Evolutionary conservation across 495 filamentous ascomycete genomes (phyloP).

Genomic region (Xylona heveae): DNA sequence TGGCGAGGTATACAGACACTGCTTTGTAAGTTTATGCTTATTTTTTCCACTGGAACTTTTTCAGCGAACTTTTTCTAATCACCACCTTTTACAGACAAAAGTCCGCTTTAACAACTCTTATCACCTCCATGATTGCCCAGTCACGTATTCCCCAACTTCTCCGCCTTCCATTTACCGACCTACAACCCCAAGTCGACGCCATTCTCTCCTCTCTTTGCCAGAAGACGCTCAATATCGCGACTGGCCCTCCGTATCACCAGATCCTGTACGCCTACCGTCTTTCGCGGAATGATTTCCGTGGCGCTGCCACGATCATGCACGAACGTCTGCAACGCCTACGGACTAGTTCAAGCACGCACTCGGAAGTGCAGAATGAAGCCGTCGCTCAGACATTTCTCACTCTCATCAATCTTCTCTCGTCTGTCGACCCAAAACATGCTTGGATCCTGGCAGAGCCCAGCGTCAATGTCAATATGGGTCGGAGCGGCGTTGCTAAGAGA

Average conservation of each 20-base stretch:
- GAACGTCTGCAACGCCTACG: constrained; percentile 43
- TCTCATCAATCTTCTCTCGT: constrained; percentile 72
- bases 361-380: constrained; percentile 30
- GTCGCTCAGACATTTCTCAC: constrained; percentile 46
- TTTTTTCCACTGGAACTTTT: constrained; percentile 1
- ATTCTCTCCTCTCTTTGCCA: constrained; percentile 43
- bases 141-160: constrained; percentile 39
- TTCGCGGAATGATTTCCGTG: constrained; percentile 63
- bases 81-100: constrained; percentile 21
- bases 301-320: constrained; percentile 58
- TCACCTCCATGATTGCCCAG: constrained; percentile 47
- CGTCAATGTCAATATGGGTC: constrained; percentile 19
- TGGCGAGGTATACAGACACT: constrained; percentile 46
- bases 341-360: constrained; percentile 24
- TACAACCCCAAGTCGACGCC: constrained; percentile 58
- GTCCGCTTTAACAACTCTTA: constrained; percentile 38
- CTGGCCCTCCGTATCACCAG: constrained; percentile 47
- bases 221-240: constrained; percentile 30
- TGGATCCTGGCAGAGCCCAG: constrained; percentile 38
- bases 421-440: constrained; percentile 60
- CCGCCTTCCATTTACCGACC: constrained; percentile 51
- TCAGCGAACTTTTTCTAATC: too few species aligned
- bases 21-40: constrained; percentile 23
- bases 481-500: constrained; percentile 16
- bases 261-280: constrained; percentile 82